These are phyloP conservation scores for Penicillium flavigenum DNA, from an alignment of 495 filamentous ascomycete genomes.

Conservation along the genomic window DNA sequence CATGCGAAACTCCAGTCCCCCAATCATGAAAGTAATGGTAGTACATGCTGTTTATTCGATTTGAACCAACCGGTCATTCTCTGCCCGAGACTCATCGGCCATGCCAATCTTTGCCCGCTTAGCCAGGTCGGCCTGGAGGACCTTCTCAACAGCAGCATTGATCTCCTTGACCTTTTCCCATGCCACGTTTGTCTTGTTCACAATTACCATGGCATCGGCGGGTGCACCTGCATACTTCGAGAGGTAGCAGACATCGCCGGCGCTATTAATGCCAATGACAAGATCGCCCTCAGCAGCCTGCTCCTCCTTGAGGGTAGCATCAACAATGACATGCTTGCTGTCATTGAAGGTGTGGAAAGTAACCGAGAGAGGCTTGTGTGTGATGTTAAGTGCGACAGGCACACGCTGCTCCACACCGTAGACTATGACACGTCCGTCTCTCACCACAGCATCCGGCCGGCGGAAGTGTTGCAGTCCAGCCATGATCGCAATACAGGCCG, in stretches of 20 bases:
- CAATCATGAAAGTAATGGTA: slow-evolving; percentile 27
- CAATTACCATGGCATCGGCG: slow-evolving; percentile 70
- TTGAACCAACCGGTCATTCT: slow-evolving; percentile 60
- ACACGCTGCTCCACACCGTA: slow-evolving; percentile 82
- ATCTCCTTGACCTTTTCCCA: slow-evolving; percentile 77
- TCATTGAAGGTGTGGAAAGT: slow-evolving; percentile 80
- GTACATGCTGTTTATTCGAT: slow-evolving; percentile 21
- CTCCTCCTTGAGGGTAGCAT: slow-evolving; percentile 81
- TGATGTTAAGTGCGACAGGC: slow-evolving; percentile 81
- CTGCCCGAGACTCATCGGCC: slow-evolving; percentile 75
- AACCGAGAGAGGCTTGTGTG: slow-evolving; percentile 85
- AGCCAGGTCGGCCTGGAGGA: slow-evolving; percentile 72
- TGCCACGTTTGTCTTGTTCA: slow-evolving; percentile 68
- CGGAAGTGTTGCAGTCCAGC: slow-evolving; percentile 86
- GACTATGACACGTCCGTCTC: slow-evolving; percentile 76
- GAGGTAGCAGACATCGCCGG: slow-evolving; percentile 89
- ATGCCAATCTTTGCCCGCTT: slow-evolving; percentile 72
- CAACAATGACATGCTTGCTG: slow-evolving; percentile 64
- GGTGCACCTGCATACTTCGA: slow-evolving; percentile 82
- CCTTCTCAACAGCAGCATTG: slow-evolving; percentile 64
- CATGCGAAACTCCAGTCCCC: slow-evolving; percentile 27
- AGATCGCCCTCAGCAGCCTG: slow-evolving; percentile 80
- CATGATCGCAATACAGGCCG: slow-evolving; percentile 80
- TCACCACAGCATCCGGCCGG: slow-evolving; percentile 79
- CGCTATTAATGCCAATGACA: slow-evolving; percentile 80